Conservation (phyloP, 1,284 basidiomycete genomes). For the Apiotrichum domesticum region DNA sequence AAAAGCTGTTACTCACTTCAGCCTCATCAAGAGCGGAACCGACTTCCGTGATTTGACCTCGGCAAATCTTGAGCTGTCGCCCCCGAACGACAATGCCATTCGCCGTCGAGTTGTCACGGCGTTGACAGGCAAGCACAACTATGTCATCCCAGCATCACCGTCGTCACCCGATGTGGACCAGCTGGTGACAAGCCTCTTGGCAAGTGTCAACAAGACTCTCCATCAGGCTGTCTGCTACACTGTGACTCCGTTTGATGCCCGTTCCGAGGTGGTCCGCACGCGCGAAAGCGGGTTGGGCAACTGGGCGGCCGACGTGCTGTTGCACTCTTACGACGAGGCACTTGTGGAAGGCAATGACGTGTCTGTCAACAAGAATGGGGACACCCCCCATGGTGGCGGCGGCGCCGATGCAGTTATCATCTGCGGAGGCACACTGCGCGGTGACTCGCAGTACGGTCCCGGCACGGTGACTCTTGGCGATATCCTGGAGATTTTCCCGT, state of each 20-base stretch:
- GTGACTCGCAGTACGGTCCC: slow-evolving; percentile 77
- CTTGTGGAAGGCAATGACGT: slow-evolving; percentile 40
- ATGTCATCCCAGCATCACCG: slow-evolving; percentile 57
- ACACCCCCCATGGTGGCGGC: slow-evolving; percentile 20
- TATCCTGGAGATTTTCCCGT: slow-evolving; percentile 71
- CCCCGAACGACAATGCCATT: slow-evolving; percentile 56
- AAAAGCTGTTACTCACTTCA: slow-evolving; percentile 4
- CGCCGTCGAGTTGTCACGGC: slow-evolving; percentile 61
- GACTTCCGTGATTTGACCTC: slow-evolving; percentile 85
- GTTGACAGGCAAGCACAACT: slow-evolving; percentile 63
- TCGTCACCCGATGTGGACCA: slow-evolving; percentile 57
- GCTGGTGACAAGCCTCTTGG: slow-evolving; percentile 62
- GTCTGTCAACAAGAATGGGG: background rate
- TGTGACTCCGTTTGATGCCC: slow-evolving; percentile 64
- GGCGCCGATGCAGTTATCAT: slow-evolving; percentile 68
- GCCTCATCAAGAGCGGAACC: slow-evolving; percentile 74
- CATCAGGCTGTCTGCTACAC: slow-evolving; percentile 67
- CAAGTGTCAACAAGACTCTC: slow-evolving; percentile 64
- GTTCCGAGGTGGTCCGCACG: slow-evolving; percentile 64
- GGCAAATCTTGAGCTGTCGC: slow-evolving; percentile 59
- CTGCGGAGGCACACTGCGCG: slow-evolving; percentile 78
- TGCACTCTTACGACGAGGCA: slow-evolving; percentile 79
- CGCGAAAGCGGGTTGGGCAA: slow-evolving; percentile 71
- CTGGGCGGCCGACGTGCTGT: slow-evolving; percentile 80
- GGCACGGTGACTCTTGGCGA: slow-evolving; percentile 75